phyloP scores from a whole-genome alignment of 1,284 basidiomycete species.

The Wallemia ichthyophaga region DNA sequence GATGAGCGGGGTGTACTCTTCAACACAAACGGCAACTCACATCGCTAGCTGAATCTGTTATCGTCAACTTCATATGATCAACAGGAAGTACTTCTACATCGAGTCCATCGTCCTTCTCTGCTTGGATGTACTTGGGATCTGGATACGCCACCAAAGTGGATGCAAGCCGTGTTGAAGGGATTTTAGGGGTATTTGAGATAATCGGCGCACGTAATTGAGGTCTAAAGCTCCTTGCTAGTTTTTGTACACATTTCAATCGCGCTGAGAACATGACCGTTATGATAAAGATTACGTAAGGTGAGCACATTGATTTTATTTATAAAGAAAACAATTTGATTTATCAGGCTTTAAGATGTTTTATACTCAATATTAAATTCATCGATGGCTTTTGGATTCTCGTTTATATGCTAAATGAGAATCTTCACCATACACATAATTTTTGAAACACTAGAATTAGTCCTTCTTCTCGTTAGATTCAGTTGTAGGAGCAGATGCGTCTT shows the following conservation, averaged over 20 bases:
- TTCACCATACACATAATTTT: not conserved
- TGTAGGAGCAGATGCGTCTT: too few relatives aligned
- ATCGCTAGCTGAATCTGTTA: constrained; percentile 40
- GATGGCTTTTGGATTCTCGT: not conserved
- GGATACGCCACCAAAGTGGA: not conserved
- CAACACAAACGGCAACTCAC: constrained; percentile 20
- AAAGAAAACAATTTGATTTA: not conserved
- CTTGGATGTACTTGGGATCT: not conserved
- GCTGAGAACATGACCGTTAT: not conserved
- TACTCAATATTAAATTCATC: not conserved
- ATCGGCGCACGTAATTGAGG: not conserved
- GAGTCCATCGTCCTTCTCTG: constrained; percentile 20
- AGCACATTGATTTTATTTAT: not conserved
- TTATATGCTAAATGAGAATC: not conserved
- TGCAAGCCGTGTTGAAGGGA: not conserved
- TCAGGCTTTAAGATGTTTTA: not conserved
- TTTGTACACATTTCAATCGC: not conserved
- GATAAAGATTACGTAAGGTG: not conserved
- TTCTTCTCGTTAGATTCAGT: not conserved
- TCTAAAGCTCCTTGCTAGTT: not conserved
- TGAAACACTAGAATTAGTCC: not conserved
- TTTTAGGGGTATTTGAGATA: too few relatives aligned
- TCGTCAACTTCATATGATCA: constrained; percentile 22
- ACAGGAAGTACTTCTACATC: constrained; percentile 24
- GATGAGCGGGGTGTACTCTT: not conserved